Conservation (phyloP, 345 rosid genomes). For the Heritiera littoralis region DNA sequence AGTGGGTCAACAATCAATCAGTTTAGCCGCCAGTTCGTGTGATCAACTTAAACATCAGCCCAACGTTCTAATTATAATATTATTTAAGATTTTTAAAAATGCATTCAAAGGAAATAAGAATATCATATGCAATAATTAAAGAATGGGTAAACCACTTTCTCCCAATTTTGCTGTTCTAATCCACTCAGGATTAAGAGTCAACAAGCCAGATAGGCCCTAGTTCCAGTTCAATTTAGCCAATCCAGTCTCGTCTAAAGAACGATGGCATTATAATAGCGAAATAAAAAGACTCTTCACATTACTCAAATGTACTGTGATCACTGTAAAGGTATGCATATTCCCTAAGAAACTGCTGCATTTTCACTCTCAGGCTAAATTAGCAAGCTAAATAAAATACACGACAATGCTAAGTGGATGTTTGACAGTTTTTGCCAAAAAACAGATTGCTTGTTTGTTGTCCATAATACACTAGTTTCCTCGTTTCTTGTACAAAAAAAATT, state of each 20-base stretch:
- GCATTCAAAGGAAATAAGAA: neutral
- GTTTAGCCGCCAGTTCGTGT: neutral
- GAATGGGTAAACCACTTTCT: neutral
- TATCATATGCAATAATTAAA: neutral
- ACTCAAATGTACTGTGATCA: neutral
- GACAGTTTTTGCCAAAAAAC: neutral
- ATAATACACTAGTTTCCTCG: neutral
- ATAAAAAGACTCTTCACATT: neutral
- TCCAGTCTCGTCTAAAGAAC: neutral
- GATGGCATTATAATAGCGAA: neutral
- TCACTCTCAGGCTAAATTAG: neutral
- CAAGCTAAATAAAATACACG: neutral
- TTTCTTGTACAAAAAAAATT: neutral
- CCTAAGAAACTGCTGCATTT: neutral
- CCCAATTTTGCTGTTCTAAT: neutral
- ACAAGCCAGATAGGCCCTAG: neutral
- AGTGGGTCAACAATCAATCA: neutral
- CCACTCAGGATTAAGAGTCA: neutral
- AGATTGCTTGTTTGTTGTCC: neutral
- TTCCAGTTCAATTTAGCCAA: neutral
- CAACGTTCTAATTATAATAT: neutral
- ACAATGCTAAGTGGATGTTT: neutral
- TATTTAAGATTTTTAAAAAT: no score
- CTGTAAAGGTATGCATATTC: neutral
- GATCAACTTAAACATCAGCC: neutral